Evolutionary conservation across 2,329 filamentous ascomycete species (phyloP), one percentile per base, ranked within the genome.

Genomic region (Aureobasidium sp.): DNA sequence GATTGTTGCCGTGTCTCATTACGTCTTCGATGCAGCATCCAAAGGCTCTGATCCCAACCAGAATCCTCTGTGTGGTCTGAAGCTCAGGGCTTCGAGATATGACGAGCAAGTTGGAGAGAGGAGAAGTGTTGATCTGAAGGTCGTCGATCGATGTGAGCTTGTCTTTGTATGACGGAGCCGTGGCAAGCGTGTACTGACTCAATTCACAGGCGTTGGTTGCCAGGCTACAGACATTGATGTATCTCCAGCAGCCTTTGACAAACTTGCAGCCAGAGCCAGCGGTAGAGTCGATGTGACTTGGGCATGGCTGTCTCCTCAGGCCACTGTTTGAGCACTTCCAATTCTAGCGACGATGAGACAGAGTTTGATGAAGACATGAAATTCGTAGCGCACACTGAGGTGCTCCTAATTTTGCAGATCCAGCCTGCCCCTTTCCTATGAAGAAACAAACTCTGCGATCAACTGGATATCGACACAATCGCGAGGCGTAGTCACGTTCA

Each of bases 41-140:
- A 68, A 57, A 29, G 70, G 70, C 14, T 69, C 68, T n/a, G 72
- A 80, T 64, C 77, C 80, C 0, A 90, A 90, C 70, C 70, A 76
- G 14, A 90, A 90, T 67, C 83, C 84, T 1, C 73, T 89, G 1
- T 93, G 90, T 68, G 86, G 86, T 2, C 77, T 78, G 68, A 84
- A 79, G 71, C 82, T 94, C n/a, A 78, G 86, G 29, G 81, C 89
- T 31, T 77, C 74, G 51, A 76, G 85, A 62, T 75, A 76, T 37
- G 70, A 78, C 65, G 72, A 76, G 7, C 72, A 76, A 11, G 76
- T 76, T n/a, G 79, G 77, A 2, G 77, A 75, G 53, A 70, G 70
- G 64, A 71, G 71, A 65, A 85, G 80, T 44, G 78, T 85, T 14
- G 83, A 86, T 66, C 79, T 89, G 29, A 85, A 75, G 22, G 84